Conservation (phyloP, 1,139 yeast genomes). For the Taphrina flavorubra region DNA sequence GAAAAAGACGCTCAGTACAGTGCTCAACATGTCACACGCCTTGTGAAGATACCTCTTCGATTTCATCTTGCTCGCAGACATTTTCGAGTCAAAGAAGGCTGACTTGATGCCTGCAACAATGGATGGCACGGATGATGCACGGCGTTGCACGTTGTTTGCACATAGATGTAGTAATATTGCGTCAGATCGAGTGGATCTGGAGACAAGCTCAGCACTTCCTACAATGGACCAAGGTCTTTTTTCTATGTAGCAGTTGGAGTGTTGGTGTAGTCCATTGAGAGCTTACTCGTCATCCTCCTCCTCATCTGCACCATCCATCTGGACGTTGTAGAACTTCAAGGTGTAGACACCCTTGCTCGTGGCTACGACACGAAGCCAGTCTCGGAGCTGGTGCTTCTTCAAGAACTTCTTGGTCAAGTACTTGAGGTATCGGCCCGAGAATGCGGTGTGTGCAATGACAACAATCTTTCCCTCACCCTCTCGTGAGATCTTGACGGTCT, state of each 20-base stretch:
- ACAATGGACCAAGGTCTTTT: slow-evolving; percentile 1
- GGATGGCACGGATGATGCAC: neutral
- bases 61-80: too few relatives aligned
- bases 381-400: slow-evolving; percentile 58
- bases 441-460: slow-evolving; percentile 88
- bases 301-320: slow-evolving; percentile 89
- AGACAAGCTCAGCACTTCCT: slow-evolving; percentile 42
- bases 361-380: slow-evolving; percentile 99
- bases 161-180: slow-evolving; percentile 32
- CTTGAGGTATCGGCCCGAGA: slow-evolving; percentile 79
- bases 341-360: slow-evolving; percentile 95
- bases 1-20: too few relatives aligned
- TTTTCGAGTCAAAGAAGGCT: neutral
- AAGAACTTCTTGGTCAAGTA: slow-evolving; percentile 40
- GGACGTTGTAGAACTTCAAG: slow-evolving; percentile 99
- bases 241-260: neutral
- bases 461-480: slow-evolving; percentile 82
- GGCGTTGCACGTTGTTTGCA: neutral
- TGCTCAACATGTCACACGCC: too few relatives aligned
- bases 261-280: neutral
- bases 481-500: slow-evolving; percentile 83
- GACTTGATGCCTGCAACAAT: too few relatives aligned
- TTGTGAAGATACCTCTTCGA: too few relatives aligned
- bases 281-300: slow-evolving; percentile 56
- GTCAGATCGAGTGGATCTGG: slow-evolving; percentile 35